Evolutionary conservation across 441 rosid genomes (phyloP), one percentile per base, ranked within the genome.

Genomic region (Codiaeum variegatum): DNA sequence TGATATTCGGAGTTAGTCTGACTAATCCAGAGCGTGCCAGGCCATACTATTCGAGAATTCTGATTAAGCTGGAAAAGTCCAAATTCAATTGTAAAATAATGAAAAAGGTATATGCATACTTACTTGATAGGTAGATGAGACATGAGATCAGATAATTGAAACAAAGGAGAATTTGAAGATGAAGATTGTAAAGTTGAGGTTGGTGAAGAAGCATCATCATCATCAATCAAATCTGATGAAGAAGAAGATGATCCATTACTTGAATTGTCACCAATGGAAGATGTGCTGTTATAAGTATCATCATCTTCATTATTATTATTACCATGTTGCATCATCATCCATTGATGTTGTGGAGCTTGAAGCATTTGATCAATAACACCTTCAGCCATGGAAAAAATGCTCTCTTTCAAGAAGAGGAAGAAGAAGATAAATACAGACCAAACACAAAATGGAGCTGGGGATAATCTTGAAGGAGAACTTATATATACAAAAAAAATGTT

Each of bases 111-210:
- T 5, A n/a, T 16, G 1, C 12, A 9, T 4, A 62, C 89, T 84
- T 82, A 87, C 93, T 87, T 84, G 82, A 88, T 82, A 61, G 91
- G 93, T 26, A 87, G 84, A 65, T 83, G 82, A 26, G 82, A 76
- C 88, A 87, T 84, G 79, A 88, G 88, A 62, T 88, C 88, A n/a
- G 91, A 87, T 9, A 88, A 69, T 66, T 84, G 83, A 81, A 66
- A 88, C 60, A 88, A 71, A 71, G 89, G 84, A 21, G 82, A 77
- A 13, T 67, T 59, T 6, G 84, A 78, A 5, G 80, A 69, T 28
- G 84, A 76, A 32, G 72, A 49, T 4, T 76, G 54, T 40, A 54
- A 38, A 6, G 47, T 54, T 19, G 82, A 80, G 32, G 72, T 34
- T 32, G 81, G 69, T 56, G 88, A 80, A 31, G 86, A 71, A 73